Base-by-base conservation (phyloP, 2,329 filamentous ascomycete genomes). In the Neocatenulostroma microsporum region DNA sequence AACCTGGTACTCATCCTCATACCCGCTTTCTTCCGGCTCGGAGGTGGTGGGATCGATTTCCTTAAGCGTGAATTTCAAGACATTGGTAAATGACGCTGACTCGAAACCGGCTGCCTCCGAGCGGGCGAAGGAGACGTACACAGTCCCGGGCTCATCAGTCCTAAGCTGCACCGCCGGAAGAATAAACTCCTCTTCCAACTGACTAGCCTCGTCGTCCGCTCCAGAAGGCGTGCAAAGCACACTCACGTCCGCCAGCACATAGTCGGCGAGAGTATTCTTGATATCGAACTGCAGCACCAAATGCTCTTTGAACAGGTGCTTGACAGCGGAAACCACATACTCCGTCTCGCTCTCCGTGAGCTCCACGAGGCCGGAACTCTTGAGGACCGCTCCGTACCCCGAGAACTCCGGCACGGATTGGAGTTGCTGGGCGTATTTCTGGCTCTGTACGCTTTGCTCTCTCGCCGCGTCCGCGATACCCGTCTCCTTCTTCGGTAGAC, bases 221-320 rank as follows among this genome's bases (percentile, higher is more conserved):
- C 93, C 83, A 0, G 79, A 69, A 4, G 88, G 85, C 1, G 82
- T 81, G 20, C 83, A 83, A 13, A 88, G 74, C 25, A 94, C 78
- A 0, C 84, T 86, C 12, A 94, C 86, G 45, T 94, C 85, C 59
- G 94, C 86, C 21, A 96, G 72, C 19, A 98, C 77, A 11, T 87
- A 94, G 43, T 88, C 85, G 10, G 85, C 82, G 9, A 98, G 73
- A 3, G 91, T 98, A 69, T 98, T 98, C 73, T 94, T 96, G 62
- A 98, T 80, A 58, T 96, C 85, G 62, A 91, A 98, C 58, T 98
- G 91, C 37, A 98, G 69, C 21, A 98, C 89, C 56, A 98, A 72
- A 57, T 96, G 85, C 60, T 94, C 85, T 67, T 94, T 94, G 79
- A 95, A 98, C 55, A 98, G 80, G 60, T 98, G 91, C 71, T 98